These are phyloP conservation scores for Clausena lansium DNA, from an alignment of 345 rosid species.

Conservation along the genomic window DNA sequence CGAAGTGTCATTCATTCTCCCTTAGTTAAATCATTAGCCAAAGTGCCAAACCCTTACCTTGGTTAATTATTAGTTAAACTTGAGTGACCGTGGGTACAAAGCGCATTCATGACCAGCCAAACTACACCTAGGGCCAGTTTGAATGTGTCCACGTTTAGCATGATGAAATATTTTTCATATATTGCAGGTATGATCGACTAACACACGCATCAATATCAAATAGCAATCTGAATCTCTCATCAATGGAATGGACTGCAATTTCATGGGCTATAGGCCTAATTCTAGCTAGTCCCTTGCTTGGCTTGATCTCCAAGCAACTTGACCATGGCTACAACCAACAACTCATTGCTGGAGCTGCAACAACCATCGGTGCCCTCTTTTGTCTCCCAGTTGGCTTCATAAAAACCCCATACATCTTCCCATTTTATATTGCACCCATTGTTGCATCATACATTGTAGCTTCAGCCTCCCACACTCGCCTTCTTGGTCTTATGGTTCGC, in stretches of 20 bases:
- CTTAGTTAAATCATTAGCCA: no score
- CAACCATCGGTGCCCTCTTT: slow-evolving; percentile 44
- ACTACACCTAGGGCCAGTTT: no score
- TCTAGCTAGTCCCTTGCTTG: slow-evolving; percentile 34
- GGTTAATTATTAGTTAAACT: no score
- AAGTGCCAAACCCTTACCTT: no score
- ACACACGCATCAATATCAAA: slow-evolving; percentile 21
- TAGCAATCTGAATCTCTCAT: slow-evolving; percentile 33
- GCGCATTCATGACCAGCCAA: no score
- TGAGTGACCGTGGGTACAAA: no score
- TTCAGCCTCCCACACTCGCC: slow-evolving; percentile 53
- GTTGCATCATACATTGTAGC: slow-evolving; percentile 34
- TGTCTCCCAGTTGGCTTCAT: slow-evolving; percentile 59
- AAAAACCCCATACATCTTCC: slow-evolving; percentile 38
- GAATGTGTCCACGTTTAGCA: no score
- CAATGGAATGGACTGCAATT: slow-evolving; percentile 54
- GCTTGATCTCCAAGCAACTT: slow-evolving; percentile 32
- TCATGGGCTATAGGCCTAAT: slow-evolving; percentile 56
- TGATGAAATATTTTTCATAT: background rate
- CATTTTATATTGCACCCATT: slow-evolving; percentile 41
- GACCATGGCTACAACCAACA: slow-evolving; percentile 38
- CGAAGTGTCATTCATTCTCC: no score
- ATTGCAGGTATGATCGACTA: slow-evolving; percentile 41
- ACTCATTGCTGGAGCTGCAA: slow-evolving; percentile 42
- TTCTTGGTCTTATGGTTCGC: slow-evolving; percentile 44